Percentiles rank a stretch among this genome's conserved stretches.
phyloP scores from a whole-genome alignment of 495 filamentous ascomycete species.

The Penicillium silybi region DNA sequence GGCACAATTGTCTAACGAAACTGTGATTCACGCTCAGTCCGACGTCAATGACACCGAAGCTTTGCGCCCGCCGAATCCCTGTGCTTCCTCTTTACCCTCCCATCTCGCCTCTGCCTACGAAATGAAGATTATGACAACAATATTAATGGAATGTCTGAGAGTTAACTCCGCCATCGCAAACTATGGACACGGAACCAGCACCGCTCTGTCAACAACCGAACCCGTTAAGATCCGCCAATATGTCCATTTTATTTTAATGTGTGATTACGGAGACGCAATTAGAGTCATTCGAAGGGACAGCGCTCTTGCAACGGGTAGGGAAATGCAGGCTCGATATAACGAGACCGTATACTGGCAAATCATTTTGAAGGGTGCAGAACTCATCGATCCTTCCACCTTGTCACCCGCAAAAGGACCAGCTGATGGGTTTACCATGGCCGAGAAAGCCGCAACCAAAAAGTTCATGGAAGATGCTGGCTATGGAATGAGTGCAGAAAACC shows the following conservation, averaged over 20 bases:
- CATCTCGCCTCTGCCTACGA: conserved; percentile 6
- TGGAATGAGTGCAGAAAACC: conserved; percentile 12
- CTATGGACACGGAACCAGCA: conserved; percentile 5
- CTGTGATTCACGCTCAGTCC: too few relatives aligned
- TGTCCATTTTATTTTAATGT: neutral
- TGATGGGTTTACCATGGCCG: conserved; percentile 19
- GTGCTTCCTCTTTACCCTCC: neutral
- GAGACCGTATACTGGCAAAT: conserved; percentile 18
- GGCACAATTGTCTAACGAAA: too few relatives aligned
- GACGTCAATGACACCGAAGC: too few relatives aligned
- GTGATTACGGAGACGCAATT: conserved; percentile 13
- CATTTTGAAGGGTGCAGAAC: conserved; percentile 15
- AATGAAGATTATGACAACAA: conserved; percentile 2
- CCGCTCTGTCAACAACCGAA: conserved; percentile 2
- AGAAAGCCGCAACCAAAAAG: conserved; percentile 18
- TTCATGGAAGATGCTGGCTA: conserved; percentile 20
- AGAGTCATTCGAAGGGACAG: conserved; percentile 7
- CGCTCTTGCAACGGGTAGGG: conserved; percentile 8
- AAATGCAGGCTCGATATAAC: conserved; percentile 12
- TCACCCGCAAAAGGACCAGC: conserved; percentile 16
- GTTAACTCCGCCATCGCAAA: conserved; percentile 6
- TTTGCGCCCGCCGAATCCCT: too few relatives aligned
- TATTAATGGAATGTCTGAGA: conserved; percentile 5
- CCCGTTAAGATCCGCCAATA: conserved; percentile 2
- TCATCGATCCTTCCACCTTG: conserved; percentile 15